Evolutionary conservation across 768 basidiomycete species (phyloP), one percentile per base, ranked within the genome.

Genomic region (Lactarius quietus): DNA sequence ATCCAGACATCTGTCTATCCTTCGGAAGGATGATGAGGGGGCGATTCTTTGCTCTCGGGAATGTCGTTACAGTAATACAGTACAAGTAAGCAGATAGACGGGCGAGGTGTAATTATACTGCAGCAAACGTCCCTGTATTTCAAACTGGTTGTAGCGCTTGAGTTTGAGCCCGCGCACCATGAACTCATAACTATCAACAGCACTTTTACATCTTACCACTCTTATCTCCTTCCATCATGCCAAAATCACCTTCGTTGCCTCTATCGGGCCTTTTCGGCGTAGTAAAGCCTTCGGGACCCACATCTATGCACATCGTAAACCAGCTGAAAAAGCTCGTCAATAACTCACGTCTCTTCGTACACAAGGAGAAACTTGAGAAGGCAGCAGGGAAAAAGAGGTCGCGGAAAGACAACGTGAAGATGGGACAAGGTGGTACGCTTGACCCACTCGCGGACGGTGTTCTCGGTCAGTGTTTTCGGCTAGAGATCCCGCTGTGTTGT

Each of bases 381-480:
- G 75, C 82, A 66, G 79, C 82, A 51, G 76, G 75, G n/a, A 76
- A 79, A 60, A 80, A 79, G 29, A 82, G 81, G 66, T 74, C 77
- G 53, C 75, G 76, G 59, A 73, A 64, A 62, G 81, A 84, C 26
- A 72, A 76, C 2, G 79, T 95, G 60, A 95, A 96, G 76, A 85
- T 95, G 57, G 95, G 94, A 1, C 92, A 95, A 75, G 94, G 94
- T 33, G 95, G 97, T 5, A 99, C 97, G 4, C 79, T 99, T 57
- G 97, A 99, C 78, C 97, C 97, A 18, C 81, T 98, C 39, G 97
- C 97, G 6, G 93, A 97, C 75, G 96, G 96, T 52, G 93, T 97
- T 18, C 79, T 98, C 68, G 93, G 95, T 95, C 73, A 70, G 81
- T 70, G 64, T 56, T 20, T 57, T 35, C 38, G 8, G 48, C 14